Evolutionary conservation across 768 basidiomycete genomes (phyloP).

Genomic region (Leccinum rimulosum): DNA sequence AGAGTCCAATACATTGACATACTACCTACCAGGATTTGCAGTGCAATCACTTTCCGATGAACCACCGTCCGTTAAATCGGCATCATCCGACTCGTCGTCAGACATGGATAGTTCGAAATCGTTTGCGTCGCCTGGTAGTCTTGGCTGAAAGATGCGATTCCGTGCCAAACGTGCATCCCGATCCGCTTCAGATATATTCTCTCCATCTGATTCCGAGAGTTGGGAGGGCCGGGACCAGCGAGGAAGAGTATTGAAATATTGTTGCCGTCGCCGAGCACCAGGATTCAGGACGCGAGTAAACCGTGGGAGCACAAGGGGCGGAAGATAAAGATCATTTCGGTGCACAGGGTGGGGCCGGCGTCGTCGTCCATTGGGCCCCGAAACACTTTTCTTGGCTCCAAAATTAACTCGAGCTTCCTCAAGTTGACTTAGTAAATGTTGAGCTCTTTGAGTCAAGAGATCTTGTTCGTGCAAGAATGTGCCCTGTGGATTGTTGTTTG

Average conservation of each 20-base stretch:
- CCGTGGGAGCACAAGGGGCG: slow-evolving; percentile 35
- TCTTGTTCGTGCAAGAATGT: slow-evolving; percentile 75
- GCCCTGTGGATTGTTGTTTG: slow-evolving; percentile 52
- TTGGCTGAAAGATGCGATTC: slow-evolving; percentile 48
- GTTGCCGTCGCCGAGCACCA: slow-evolving; percentile 7
- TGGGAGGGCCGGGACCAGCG: slow-evolving; percentile 26
- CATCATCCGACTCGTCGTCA: slow-evolving; percentile 80
- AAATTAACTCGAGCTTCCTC: slow-evolving; percentile 15
- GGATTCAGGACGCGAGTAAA: slow-evolving; percentile 14
- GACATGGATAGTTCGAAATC: slow-evolving; percentile 53
- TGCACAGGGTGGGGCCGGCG: slow-evolving; percentile 28
- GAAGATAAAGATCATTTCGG: slow-evolving; percentile 50
- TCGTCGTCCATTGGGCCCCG: slow-evolving; percentile 1
- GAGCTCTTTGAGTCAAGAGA: slow-evolving; percentile 58
- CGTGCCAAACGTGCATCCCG: slow-evolving; percentile 74
- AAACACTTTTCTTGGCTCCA: not conserved
- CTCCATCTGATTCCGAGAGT: slow-evolving; percentile 64
- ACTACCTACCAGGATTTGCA: slow-evolving; percentile 35
- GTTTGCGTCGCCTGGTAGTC: slow-evolving; percentile 17
- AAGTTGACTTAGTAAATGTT: slow-evolving; percentile 45
- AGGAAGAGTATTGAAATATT: slow-evolving; percentile 6
- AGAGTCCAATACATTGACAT: not conserved
- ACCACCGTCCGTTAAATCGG: slow-evolving; percentile 56
- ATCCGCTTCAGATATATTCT: slow-evolving; percentile 59
- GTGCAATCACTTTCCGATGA: slow-evolving; percentile 39